Evolutionary conservation across 164 flowering plant genomes (phyloP).

Genomic region (Umbellularia californica): DNA sequence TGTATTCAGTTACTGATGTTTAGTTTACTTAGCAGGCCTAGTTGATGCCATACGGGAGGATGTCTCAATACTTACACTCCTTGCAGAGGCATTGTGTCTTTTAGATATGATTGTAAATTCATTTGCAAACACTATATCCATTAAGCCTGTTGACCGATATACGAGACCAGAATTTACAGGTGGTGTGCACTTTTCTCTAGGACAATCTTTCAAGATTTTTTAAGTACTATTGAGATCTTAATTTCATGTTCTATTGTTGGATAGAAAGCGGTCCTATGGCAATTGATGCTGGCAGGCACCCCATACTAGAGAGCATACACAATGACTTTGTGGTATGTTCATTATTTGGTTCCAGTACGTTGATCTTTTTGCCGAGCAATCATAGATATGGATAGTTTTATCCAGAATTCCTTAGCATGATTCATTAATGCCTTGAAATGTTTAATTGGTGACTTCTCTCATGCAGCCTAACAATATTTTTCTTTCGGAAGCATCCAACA

Average conservation of each 20-base stretch:
- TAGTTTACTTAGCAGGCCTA: slow-evolving; percentile 46
- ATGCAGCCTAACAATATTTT: slow-evolving; percentile 89
- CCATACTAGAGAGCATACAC: slow-evolving; percentile 87
- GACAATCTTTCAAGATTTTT: background rate
- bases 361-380: background rate
- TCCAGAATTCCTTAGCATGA: background rate
- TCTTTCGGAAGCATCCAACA: slow-evolving; percentile 93
- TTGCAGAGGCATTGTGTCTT: slow-evolving; percentile 93
- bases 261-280: slow-evolving; percentile 91
- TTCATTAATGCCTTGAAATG: background rate
- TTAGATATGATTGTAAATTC: slow-evolving; percentile 97
- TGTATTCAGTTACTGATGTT: background rate
- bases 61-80: slow-evolving; percentile 76
- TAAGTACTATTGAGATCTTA: background rate
- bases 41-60: slow-evolving; percentile 73
- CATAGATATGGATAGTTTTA: background rate
- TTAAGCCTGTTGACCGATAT: slow-evolving; percentile 85
- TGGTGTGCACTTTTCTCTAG: slow-evolving; percentile 14
- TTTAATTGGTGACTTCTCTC: slow-evolving; percentile 8
- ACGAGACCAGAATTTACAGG: slow-evolving; percentile 90
- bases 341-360: slow-evolving; percentile 5
- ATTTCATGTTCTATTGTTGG: slow-evolving; percentile 9
- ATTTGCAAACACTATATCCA: slow-evolving; percentile 91
- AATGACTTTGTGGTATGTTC: slow-evolving; percentile 69
- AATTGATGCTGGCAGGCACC: slow-evolving; percentile 94